A percentile compares a stretch with the other conserved stretches of the same genome.
Evolutionary conservation across 495 filamentous ascomycete species (phyloP).

Genomic region (Penicillium paradoxum): DNA sequence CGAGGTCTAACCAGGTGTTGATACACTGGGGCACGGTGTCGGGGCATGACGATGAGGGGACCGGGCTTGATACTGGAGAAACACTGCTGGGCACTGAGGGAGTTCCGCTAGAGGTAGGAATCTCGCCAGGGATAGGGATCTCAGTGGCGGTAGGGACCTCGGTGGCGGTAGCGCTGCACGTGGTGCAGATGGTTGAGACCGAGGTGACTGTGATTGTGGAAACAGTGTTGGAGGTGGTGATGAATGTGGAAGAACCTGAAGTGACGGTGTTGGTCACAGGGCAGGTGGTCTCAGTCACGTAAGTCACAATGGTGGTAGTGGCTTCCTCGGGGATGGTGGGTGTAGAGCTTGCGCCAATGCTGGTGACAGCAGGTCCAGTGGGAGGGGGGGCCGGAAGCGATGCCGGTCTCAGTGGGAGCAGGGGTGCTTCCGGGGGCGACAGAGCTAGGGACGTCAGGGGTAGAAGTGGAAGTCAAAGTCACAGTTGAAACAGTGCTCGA

Average conservation of each 20-base stretch:
- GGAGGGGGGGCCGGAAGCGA: neutral
- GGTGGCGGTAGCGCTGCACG: slow-evolving; percentile 20
- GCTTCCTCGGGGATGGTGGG: slow-evolving; percentile 14
- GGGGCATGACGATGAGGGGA: slow-evolving; percentile 52
- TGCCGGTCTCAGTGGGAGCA: slow-evolving; percentile 5
- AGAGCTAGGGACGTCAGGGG: slow-evolving; percentile 3
- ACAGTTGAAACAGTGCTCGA: slow-evolving; percentile 38
- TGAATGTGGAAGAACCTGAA: slow-evolving; percentile 19
- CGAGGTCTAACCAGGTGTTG: slow-evolving; percentile 79
- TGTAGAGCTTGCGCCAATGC: slow-evolving; percentile 6
- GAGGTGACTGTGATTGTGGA: slow-evolving; percentile 34
- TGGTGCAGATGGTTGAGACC: slow-evolving; percentile 37
- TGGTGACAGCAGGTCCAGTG: slow-evolving; percentile 15
- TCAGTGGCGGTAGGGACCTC: neutral
- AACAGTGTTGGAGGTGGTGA: slow-evolving; percentile 33
- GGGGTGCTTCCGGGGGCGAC: slow-evolving; percentile 7
- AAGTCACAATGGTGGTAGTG: slow-evolving; percentile 27
- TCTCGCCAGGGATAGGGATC: slow-evolving; percentile 1
- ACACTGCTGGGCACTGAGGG: slow-evolving; percentile 9
- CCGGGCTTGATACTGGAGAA: slow-evolving; percentile 18
- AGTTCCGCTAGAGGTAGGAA: neutral
- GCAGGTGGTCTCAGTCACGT: slow-evolving; percentile 32
- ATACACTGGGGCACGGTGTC: slow-evolving; percentile 78
- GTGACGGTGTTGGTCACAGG: slow-evolving; percentile 14
- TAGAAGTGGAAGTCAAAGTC: slow-evolving; percentile 21